These are phyloP conservation scores for Boletus pseudo-olivaceus DNA, from an alignment of 768 basidiomycete genomes.

Conservation along the genomic window DNA sequence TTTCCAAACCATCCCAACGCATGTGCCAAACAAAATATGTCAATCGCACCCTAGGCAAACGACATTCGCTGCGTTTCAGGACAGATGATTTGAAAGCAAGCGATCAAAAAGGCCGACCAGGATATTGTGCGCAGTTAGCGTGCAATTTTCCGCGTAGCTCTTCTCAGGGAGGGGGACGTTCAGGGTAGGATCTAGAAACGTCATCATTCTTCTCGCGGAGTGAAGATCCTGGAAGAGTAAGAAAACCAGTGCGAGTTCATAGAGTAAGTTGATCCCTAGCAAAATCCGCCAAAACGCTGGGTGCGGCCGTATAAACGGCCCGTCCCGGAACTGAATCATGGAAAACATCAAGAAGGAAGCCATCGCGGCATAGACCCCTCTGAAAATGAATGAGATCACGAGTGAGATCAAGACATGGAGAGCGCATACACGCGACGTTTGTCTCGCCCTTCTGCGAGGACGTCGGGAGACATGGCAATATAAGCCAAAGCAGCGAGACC, in stretches of 20 bases:
- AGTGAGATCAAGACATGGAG: not conserved
- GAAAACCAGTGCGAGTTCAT: slow-evolving; percentile 81
- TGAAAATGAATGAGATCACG: slow-evolving; percentile 30
- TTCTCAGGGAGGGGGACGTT: slow-evolving; percentile 78
- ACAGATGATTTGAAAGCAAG: not conserved
- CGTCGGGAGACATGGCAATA: slow-evolving; percentile 78
- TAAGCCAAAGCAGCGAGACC: slow-evolving; percentile 72
- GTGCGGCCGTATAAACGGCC: slow-evolving; percentile 85
- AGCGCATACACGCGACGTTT: slow-evolving; percentile 71
- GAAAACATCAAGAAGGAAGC: slow-evolving; percentile 76
- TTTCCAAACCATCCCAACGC: slow-evolving; percentile 89
- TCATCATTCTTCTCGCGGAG: slow-evolving; percentile 77
- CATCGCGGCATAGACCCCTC: slow-evolving; percentile 74
- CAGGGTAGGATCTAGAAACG: slow-evolving; percentile 66
- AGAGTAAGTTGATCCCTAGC: slow-evolving; percentile 77
- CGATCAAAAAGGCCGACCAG: slow-evolving; percentile 49
- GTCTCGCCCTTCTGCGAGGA: slow-evolving; percentile 79
- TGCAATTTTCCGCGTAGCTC: slow-evolving; percentile 80
- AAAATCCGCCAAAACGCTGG: slow-evolving; percentile 83
- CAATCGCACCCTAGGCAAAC: slow-evolving; percentile 60
- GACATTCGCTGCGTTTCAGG: slow-evolving; percentile 2
- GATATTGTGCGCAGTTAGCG: slow-evolving; percentile 54
- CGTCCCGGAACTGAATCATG: slow-evolving; percentile 86
- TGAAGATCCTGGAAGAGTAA: slow-evolving; percentile 80
- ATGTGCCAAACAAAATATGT: slow-evolving; percentile 86